These are phyloP conservation scores for Coniochaeta sp. DNA, from an alignment of 2,329 filamentous ascomycete genomes.

Conservation along the genomic window DNA sequence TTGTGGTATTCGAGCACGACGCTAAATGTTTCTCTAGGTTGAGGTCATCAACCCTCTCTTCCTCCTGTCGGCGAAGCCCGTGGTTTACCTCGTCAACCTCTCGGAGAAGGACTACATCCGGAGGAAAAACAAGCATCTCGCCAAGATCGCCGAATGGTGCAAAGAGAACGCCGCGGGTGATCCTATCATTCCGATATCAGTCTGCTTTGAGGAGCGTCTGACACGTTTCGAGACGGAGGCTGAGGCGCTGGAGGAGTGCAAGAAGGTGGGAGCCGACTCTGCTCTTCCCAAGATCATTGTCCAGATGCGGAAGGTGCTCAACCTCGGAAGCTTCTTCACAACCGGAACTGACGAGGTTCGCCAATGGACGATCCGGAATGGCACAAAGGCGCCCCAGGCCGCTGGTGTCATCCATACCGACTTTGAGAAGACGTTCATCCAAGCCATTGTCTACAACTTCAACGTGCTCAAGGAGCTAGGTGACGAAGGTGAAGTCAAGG, in stretches of 20 bases:
- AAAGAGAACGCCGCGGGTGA: conserved; percentile 84
- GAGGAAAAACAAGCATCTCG: conserved; percentile 99
- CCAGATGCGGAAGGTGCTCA: conserved; percentile 87
- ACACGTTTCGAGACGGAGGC: conserved; percentile 72
- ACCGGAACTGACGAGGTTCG: conserved; percentile 91
- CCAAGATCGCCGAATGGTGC: conserved; percentile 91
- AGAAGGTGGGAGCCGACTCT: conserved; percentile 79
- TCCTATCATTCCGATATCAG: conserved; percentile 87
- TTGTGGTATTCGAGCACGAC: conserved; percentile 9
- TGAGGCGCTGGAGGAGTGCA: conserved; percentile 77
- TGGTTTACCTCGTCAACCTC: conserved; percentile 94
- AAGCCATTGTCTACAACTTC: conserved; percentile 92
- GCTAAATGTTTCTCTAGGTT: conserved; percentile 53
- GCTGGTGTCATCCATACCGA: conserved; percentile 97
- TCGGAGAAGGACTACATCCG: conserved; percentile 96
- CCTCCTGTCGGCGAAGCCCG: conserved; percentile 91
- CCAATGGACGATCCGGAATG: conserved; percentile 95
- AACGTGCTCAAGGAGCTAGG: conserved; percentile 73
- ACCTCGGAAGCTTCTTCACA: conserved; percentile 95
- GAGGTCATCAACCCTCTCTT: conserved; percentile 96
- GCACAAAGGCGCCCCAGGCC: conserved; percentile 94
- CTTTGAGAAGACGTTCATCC: conserved; percentile 99
- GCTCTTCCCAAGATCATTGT: conserved; percentile 85
- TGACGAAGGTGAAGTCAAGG: conserved; percentile 77
- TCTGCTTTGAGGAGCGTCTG: conserved; percentile 87